Conservation (phyloP, 345 rosid genomes). For the Cochlearia excelsa region DNA sequence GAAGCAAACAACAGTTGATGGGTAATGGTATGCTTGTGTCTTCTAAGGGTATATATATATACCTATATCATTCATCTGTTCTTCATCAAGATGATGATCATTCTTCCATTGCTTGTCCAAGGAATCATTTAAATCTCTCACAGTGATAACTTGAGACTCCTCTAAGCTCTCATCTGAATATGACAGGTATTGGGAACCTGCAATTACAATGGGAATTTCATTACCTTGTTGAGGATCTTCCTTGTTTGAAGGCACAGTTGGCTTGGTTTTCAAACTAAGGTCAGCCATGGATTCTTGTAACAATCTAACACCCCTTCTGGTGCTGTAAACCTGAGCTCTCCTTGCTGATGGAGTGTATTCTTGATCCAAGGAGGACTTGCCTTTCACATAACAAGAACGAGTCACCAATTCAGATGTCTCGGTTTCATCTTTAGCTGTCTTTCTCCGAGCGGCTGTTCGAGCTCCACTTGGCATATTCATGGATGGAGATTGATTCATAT, state of each 20-base stretch:
- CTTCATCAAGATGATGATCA: constrained; percentile 30
- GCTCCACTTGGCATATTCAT: constrained; percentile 34
- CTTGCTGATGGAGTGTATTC: constrained; percentile 40
- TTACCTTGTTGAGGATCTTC: no score
- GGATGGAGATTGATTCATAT: constrained; percentile 36
- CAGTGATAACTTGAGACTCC: constrained; percentile 26
- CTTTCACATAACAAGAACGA: constrained; percentile 44
- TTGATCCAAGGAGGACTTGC: constrained; percentile 38
- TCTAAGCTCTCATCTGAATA: constrained; percentile 2
- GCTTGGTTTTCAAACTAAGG: constrained; percentile 50
- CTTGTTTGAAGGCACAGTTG: background rate
- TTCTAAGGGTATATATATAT: background rate
- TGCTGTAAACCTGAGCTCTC: constrained; percentile 41
- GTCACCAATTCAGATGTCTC: constrained; percentile 41
- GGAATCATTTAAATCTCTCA: constrained; percentile 30
- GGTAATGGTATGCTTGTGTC: no score
- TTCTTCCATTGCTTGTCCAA: constrained; percentile 37
- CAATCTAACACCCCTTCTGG: constrained; percentile 66
- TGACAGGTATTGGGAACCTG: constrained; percentile 21
- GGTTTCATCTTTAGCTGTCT: constrained; percentile 43
- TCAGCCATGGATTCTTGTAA: constrained; percentile 58
- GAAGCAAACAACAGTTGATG: background rate
- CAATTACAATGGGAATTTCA: background rate
- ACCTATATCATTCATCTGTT: constrained; percentile 23
- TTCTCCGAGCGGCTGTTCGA: constrained; percentile 46